phyloP scores from a whole-genome alignment of 1,139 yeast genomes.

The Hemisphaericaspora subhashii region DNA sequence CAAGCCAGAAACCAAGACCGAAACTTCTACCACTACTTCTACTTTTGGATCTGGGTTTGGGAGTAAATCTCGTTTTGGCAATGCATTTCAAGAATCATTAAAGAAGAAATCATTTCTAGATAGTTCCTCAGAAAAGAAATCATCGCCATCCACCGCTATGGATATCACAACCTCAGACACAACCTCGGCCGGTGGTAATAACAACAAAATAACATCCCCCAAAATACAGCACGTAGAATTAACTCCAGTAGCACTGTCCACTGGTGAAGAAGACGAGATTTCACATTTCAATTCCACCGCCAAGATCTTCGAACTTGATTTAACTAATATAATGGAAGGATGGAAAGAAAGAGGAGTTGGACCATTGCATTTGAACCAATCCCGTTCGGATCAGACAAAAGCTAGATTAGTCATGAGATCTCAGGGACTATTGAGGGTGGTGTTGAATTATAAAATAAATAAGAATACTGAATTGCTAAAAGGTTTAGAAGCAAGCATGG shows the following conservation, averaged over 20 bases:
- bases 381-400: constrained; percentile 30
- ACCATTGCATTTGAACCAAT: constrained; percentile 71
- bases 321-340: constrained; percentile 64
- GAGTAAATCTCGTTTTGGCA: constrained; percentile 56
- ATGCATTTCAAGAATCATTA: constrained; percentile 53
- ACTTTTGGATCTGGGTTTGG: constrained; percentile 45
- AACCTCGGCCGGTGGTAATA: constrained; percentile 15
- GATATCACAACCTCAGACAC: constrained; percentile 13
- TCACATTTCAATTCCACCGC: constrained; percentile 71
- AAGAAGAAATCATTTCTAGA: constrained; percentile 59
- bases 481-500: constrained; percentile 84
- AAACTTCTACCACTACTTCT: neutral
- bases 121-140: constrained; percentile 17
- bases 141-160: neutral
- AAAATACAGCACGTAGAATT: constrained; percentile 46
- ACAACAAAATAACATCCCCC: constrained; percentile 16
- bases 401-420: constrained; percentile 85
- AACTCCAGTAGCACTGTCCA: constrained; percentile 54
- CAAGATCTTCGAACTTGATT: constrained; percentile 73
- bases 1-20: neutral
- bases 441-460: constrained; percentile 71
- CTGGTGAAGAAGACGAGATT: constrained; percentile 90
- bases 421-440: constrained; percentile 79
- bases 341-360: constrained; percentile 98
- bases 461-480: constrained; percentile 57